Evolutionary conservation across 768 basidiomycete species (phyloP).

Genomic region (Lactarius psammicola): DNA sequence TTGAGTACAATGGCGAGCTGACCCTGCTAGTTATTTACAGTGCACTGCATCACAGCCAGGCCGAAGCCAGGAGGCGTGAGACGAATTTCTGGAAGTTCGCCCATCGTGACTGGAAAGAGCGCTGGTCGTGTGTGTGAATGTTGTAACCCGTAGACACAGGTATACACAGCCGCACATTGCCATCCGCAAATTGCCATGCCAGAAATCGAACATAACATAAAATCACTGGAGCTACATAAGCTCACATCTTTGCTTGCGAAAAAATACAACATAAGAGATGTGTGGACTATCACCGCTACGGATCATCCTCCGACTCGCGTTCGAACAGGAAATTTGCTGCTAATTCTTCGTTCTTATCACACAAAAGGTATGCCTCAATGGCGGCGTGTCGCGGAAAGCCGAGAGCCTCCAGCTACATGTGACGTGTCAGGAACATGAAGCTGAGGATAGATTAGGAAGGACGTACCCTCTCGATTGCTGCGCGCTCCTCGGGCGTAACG

Average conservation of each 20-base stretch:
- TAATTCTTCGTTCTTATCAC: conserved; percentile 95
- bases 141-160: neutral
- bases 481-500: conserved; percentile 84
- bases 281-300: conserved; percentile 5
- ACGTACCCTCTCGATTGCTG: conserved; percentile 85
- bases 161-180: neutral
- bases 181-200: neutral
- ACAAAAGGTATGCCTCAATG: conserved; percentile 91
- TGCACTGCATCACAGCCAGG: neutral
- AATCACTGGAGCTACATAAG: conserved; percentile 10
- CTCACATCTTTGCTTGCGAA: conserved; percentile 12
- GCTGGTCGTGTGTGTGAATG: neutral
- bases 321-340: conserved; percentile 96
- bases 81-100: neutral
- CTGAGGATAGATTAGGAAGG: neutral
- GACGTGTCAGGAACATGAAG: conserved; percentile 1
- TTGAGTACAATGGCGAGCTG: neutral
- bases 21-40: neutral
- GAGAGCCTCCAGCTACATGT: conserved; percentile 71
- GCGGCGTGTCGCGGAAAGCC: conserved; percentile 82
- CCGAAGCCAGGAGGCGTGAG: neutral
- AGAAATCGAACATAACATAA: conserved; percentile 6
- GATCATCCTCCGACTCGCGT: conserved; percentile 52
- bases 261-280: conserved; percentile 15
- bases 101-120: neutral